Percentiles rank a stretch among this genome's conserved stretches.
Evolutionary conservation across 108 stramenopile species (phyloP).

Genomic region (Ochromonas danica): DNA sequence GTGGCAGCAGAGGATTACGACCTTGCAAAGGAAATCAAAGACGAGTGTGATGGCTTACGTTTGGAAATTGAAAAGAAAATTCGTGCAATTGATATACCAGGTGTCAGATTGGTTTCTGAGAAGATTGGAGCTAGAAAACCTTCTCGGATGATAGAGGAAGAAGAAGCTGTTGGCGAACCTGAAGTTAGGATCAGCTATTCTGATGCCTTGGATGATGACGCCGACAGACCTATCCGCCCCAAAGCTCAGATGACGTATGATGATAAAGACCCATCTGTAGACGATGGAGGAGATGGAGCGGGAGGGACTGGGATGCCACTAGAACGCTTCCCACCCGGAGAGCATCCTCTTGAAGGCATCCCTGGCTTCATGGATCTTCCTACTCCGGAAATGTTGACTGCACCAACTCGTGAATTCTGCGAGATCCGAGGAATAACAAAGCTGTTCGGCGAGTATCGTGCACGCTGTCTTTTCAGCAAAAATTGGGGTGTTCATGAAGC

Average conservation of each 20-base stretch:
- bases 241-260: no score
- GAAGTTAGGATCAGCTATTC: no score
- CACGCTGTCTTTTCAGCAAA: constrained; percentile 53
- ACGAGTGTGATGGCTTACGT: constrained; percentile 39
- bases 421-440: not conserved
- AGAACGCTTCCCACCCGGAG: constrained; percentile 40
- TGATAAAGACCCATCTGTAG: no score
- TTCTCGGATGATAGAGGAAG: no score
- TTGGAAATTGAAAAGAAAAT: constrained; percentile 37
- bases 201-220: no score
- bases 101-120: no score
- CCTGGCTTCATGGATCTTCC: constrained; percentile 57
- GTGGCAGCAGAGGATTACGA: constrained; percentile 52
- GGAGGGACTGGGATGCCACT: no score
- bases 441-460: constrained; percentile 57
- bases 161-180: no score
- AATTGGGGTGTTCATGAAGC: constrained; percentile 55
- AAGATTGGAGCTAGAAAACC: no score
- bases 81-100: not conserved
- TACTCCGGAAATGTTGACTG: constrained; percentile 55
- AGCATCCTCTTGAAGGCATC: constrained; percentile 62
- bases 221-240: no score
- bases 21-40: constrained; percentile 55
- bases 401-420: constrained; percentile 11
- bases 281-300: no score